These are phyloP conservation scores for Leishmania martiniquensis DNA, from an alignment of 208 protist genomes.

Conservation along the genomic window DNA sequence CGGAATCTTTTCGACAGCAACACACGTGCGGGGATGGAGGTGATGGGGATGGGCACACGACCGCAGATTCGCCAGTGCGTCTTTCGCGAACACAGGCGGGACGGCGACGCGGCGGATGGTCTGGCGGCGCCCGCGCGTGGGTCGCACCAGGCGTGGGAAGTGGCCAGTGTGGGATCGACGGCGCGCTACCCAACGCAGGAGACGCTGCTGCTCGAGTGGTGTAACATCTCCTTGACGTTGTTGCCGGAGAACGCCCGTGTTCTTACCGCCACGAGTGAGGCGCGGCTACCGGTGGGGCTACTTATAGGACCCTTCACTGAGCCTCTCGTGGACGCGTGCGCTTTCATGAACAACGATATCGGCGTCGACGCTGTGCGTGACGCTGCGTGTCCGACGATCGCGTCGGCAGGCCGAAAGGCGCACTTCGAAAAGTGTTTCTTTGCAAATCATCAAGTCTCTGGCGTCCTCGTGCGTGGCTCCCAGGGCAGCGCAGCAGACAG, in stretches of 20 bases:
- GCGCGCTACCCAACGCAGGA: constrained; percentile 36
- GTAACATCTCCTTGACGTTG: constrained; percentile 38
- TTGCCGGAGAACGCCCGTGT: constrained; percentile 45
- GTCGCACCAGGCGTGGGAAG: neutral
- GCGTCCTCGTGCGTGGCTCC: constrained; percentile 58
- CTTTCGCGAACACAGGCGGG: constrained; percentile 48
- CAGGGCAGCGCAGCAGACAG: neutral
- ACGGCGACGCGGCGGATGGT: neutral
- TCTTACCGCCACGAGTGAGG: constrained; percentile 32
- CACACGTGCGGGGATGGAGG: constrained; percentile 65
- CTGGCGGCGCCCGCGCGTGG: neutral
- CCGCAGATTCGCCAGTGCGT: constrained; percentile 59
- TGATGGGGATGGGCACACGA: constrained; percentile 52
- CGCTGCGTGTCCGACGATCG: constrained; percentile 12
- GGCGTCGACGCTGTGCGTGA: constrained; percentile 68
- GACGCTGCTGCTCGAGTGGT: constrained; percentile 34
- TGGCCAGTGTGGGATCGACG: neutral
- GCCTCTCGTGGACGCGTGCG: constrained; percentile 43
- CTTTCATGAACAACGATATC: constrained; percentile 75
- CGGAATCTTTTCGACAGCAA: constrained; percentile 81
- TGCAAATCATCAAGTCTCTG: constrained; percentile 34
- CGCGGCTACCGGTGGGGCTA: constrained; percentile 47
- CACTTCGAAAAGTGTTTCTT: constrained; percentile 43
- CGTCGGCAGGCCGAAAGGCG: constrained; percentile 16
- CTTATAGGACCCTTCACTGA: constrained; percentile 49